Conservation (phyloP, 805 yeast genomes). For the Yarrowia osloensis region DNA sequence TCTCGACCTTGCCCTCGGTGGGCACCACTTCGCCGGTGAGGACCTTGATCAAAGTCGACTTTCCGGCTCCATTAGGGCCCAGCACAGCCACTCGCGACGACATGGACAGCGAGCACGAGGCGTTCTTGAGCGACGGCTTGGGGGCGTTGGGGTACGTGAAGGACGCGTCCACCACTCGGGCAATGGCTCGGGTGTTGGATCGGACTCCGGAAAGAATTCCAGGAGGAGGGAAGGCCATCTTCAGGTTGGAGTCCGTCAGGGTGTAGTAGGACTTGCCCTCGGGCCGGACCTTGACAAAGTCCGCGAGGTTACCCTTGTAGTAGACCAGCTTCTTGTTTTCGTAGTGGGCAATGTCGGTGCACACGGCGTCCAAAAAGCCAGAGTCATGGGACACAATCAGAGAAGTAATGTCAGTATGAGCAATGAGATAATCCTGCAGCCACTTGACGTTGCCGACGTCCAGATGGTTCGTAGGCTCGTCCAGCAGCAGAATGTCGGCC, state of each 20-base stretch:
- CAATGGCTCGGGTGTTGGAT: conserved; percentile 91
- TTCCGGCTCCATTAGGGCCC: conserved; percentile 99
- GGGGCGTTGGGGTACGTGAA: conserved; percentile 87
- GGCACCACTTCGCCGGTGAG: conserved; percentile 92
- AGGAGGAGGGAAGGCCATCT: conserved; percentile 98
- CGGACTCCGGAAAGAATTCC: conserved; percentile 97
- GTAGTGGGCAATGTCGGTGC: conserved; percentile 95
- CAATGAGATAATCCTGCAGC: conserved; percentile 84
- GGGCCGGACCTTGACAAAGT: conserved; percentile 87
- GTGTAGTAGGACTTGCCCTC: conserved; percentile 97
- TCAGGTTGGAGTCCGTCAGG: conserved; percentile 85
- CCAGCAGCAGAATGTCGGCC: conserved; percentile 91
- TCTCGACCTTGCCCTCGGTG: conserved; percentile 84
- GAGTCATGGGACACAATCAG: conserved; percentile 97
- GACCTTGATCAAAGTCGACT: conserved; percentile 89
- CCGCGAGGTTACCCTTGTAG: conserved; percentile 94
- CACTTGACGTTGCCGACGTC: conserved; percentile 92
- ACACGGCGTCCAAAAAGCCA: conserved; percentile 90
- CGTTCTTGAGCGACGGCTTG: conserved; percentile 75
- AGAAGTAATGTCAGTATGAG: conserved; percentile 85
- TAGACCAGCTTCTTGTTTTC: conserved; percentile 92
- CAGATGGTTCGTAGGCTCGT: conserved; percentile 98
- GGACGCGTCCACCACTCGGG: conserved; percentile 79
- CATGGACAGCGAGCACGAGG: conserved; percentile 86
- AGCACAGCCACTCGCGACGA: conserved; percentile 96